These are phyloP conservation scores for Ophiostoma sp. DNA, from an alignment of 2,329 filamentous ascomycete species.

Conservation along the genomic window DNA sequence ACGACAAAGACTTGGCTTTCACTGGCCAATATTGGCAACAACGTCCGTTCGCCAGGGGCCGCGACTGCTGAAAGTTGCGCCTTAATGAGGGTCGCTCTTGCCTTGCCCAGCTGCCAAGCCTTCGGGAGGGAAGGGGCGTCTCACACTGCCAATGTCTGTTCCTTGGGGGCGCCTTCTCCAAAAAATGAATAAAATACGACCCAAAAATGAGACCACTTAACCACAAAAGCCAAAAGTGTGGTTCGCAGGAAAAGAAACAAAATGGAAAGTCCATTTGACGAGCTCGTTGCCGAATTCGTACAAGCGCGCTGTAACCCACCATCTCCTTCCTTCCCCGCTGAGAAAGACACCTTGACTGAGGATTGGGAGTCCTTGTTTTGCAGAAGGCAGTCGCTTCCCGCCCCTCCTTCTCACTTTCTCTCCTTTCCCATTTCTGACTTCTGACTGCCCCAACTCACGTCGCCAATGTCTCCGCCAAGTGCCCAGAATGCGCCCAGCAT, in stretches of 20 bases:
- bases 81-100: not conserved
- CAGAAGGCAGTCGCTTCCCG: not conserved
- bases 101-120: not conserved
- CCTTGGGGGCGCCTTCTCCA: not conserved
- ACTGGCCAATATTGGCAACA: not conserved
- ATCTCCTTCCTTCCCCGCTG: not conserved
- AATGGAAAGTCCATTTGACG: not conserved
- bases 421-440: not conserved
- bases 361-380: not conserved
- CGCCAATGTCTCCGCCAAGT: not conserved
- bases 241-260: not conserved
- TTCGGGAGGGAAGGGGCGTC: not conserved
- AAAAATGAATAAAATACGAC: not conserved
- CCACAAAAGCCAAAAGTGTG: not conserved
- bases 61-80: not conserved
- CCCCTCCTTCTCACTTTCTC: not conserved
- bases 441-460: no score
- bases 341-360: not conserved
- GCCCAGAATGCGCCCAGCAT: not conserved
- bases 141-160: not conserved
- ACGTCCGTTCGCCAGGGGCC: not conserved
- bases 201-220: not conserved
- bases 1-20: not conserved
- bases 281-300: conserved; percentile 12
- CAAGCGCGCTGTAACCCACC: conserved; percentile 4